Evolutionary conservation across 2,329 filamentous ascomycete genomes (phyloP), one percentile per base, ranked within the genome.

Genomic region (Aspergillus udagawae): DNA sequence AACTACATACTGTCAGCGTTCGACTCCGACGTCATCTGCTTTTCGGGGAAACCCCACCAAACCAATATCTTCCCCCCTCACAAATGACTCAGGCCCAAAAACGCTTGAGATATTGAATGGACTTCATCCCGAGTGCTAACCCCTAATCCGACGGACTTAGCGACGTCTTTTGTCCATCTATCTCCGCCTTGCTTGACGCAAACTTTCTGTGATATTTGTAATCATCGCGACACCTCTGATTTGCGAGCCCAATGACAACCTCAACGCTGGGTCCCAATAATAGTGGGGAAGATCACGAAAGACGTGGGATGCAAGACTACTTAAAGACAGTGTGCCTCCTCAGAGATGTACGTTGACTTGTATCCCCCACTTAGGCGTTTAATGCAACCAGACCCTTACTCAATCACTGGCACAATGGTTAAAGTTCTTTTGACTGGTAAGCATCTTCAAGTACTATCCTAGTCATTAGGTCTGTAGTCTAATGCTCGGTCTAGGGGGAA

Each of bases 401-500:
- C 29, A 42, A 4, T 17, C 20, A 14, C 21, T 27, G 17, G 25
- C 58, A 70, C 9, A 47, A 77, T 75, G 70, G 69, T 69, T 47
- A 77, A 74, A 59, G 74, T 77, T 63, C 67, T 75, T 27, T 63
- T 75, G 42, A 73, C 71, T 47, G 72, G 72, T 74, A 70, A 53
- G 66, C 27, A 17, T 9, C 29, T 20, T 20, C 51, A 20, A 29
- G 49, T 47, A 17, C 45, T 6, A 23, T 21, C 21, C 29, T 5
- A 45, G 23, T 17, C 14, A 10, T 32, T 44, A 12, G 6, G 20
- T 28, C 23, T 59, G 52, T 9, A 51, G 56, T 51, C 62, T 65
- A 58, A 68, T 49, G 23, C 17, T 53, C 42, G 51, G n/a, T 53
- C 35, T 53, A 77, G 82, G 85, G 63, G 85, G 83, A 57, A 83